Base-by-base conservation (phyloP, 495 filamentous ascomycete species). In the Penicillium nucicola region DNA sequence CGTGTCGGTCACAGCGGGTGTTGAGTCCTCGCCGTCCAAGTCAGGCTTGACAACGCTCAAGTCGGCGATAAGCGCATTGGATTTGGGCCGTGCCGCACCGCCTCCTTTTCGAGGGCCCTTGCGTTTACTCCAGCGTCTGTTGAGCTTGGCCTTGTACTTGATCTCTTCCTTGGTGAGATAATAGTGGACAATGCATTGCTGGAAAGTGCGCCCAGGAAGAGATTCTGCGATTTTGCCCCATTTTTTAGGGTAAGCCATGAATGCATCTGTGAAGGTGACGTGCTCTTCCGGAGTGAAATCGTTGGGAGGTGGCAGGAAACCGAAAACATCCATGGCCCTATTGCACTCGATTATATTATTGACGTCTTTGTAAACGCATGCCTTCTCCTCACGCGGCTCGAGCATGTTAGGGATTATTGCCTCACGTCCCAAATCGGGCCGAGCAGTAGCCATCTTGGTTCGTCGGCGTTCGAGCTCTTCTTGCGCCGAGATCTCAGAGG, bases 161-260 rank as follows among this genome's bases (percentile, higher is more conserved):
- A 84, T 83, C 49, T 84, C 80, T 59, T 88, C 84, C 68, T 98
- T 98, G 48, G 87, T 96, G 53, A 91, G 80, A 67, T 98, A 98
- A 66, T 98, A 97, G 66, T 97, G 95, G 55, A 90, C 78, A 55
- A 98, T 97, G 63, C 89, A 95, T 41, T 91, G 84, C 55, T 87
- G 83, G 69, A 87, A 93, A 55, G 86, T 84, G 14, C 92, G 84
- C 17, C 79, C 76, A 10, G 83, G 78, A 11, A 96, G 64, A 18
- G 78, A 76, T 19, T 86, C 83, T 2, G 92, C 88, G 46, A 98
- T 91, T 61, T 86, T 87, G 39, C 89, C 87, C 87, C 90, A 98
- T 64, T 89, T 87, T 78, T 98, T 98, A 0, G 92, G 92, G 49
- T 78, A 76, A 32, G 86, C 82, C 53, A 90, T 80, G 59, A 92